phyloP scores from a whole-genome alignment of 768 basidiomycete genomes.

The Mycena kentingensis region DNA sequence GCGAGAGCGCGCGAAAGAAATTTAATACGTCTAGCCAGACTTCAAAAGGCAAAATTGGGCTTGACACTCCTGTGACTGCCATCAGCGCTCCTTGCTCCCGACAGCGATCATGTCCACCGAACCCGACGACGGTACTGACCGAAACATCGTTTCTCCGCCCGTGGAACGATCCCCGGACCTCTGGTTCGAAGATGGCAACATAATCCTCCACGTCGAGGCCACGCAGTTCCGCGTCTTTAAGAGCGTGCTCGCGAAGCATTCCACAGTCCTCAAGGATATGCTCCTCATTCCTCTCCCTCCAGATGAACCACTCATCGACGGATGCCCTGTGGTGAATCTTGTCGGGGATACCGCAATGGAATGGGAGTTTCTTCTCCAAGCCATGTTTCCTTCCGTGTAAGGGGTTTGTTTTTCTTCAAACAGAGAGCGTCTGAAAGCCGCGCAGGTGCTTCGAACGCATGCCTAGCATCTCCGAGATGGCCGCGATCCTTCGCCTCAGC shows the following conservation, averaged over 20 bases:
- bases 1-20: no score
- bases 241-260: slow-evolving; percentile 36
- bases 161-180: slow-evolving; percentile 1
- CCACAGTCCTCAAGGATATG: slow-evolving; percentile 42
- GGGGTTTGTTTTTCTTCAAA: not conserved
- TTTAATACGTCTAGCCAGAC: no score
- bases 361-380: slow-evolving; percentile 36
- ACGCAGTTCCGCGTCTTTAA: slow-evolving; percentile 38
- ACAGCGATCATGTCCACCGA: no score
- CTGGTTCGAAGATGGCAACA: slow-evolving; percentile 44
- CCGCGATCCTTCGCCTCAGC: slow-evolving; percentile 1
- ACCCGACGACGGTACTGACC: no score
- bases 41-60: no score
- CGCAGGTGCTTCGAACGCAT: not conserved
- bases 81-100: no score
- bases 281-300: slow-evolving; percentile 37
- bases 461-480: not conserved
- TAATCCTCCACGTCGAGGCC: slow-evolving; percentile 40
- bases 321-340: slow-evolving; percentile 36
- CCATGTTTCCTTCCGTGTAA: slow-evolving; percentile 27
- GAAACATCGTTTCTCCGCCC: no score
- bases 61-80: no score
- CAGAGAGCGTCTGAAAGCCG: not conserved
- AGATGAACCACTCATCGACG: slow-evolving; percentile 31
- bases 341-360: slow-evolving; percentile 36